A percentile compares a stretch with the other conserved stretches of the same genome.
phyloP scores from a whole-genome alignment of 495 filamentous ascomycete species.

The Astrocystis sublimbata region DNA sequence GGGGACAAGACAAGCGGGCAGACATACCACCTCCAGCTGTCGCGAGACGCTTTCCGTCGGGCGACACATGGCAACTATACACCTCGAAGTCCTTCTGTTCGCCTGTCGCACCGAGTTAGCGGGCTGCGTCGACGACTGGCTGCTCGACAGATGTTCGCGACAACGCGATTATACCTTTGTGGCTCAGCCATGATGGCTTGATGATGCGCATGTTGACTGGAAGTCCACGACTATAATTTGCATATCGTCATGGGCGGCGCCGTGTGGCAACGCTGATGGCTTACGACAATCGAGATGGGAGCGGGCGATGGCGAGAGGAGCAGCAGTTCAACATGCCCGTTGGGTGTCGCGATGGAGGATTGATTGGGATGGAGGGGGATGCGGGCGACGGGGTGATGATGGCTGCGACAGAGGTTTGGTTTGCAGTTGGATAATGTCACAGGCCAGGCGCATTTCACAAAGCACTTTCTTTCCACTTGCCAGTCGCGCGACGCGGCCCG shows the following conservation, averaged over 20 bases:
- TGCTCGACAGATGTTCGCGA: conserved; percentile 19
- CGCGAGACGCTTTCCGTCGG: conserved; percentile 85
- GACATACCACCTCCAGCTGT: conserved; percentile 90
- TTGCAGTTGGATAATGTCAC: conserved; percentile 5
- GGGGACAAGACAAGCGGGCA: conserved; percentile 13
- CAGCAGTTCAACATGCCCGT: not conserved
- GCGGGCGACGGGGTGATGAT: no score
- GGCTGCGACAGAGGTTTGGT: not conserved
- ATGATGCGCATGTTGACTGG: conserved; percentile 72
- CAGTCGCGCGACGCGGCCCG: conserved; percentile 38
- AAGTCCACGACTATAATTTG: conserved; percentile 27
- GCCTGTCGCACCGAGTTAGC: conserved; percentile 49
- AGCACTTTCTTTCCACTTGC: no score
- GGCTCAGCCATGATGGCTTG: conserved; percentile 90
- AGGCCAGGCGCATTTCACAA: conserved; percentile 18
- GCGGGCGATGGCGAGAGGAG: no score
- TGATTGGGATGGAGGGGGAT: conserved; percentile 15
- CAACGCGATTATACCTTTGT: conserved; percentile 64
- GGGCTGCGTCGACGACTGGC: conserved; percentile 4
- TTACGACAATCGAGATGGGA: no score
- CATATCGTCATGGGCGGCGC: conserved; percentile 32
- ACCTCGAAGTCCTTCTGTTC: conserved; percentile 97
- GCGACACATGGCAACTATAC: conserved; percentile 95
- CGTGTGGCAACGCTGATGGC: no score
- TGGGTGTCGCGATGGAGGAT: no score